These are phyloP conservation scores for Urostyla sp. DNA, from an alignment of 73 alveolate species.

Conservation along the genomic window DNA sequence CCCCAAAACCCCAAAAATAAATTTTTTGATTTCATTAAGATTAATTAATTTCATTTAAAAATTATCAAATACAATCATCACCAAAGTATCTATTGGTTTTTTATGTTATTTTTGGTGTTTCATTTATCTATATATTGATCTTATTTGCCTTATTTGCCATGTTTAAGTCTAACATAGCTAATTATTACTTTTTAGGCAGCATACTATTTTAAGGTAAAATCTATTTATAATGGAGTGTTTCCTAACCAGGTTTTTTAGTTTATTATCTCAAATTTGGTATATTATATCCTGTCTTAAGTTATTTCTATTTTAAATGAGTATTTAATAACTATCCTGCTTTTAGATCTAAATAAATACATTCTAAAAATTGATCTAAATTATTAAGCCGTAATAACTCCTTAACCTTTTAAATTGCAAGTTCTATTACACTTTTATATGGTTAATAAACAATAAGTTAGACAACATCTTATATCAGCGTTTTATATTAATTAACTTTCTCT, in stretches of 20 bases:
- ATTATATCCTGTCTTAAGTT: background rate
- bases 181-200: background rate
- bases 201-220: background rate
- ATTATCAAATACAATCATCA: conserved; percentile 11
- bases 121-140: background rate
- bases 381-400: background rate
- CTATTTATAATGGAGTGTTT: background rate
- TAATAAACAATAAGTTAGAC: background rate
- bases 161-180: background rate
- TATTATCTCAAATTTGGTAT: background rate
- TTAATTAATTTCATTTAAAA: background rate
- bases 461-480: background rate
- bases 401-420: background rate
- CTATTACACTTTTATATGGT: background rate
- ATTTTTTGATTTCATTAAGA: too few relatives aligned
- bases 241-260: background rate
- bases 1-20: too few relatives aligned
- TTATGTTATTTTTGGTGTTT: conserved; percentile 6
- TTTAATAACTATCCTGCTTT: background rate
- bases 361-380: background rate
- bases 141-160: background rate
- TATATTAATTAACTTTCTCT: background rate
- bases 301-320: background rate
- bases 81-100: conserved; percentile 43
- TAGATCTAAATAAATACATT: background rate